phyloP scores from a whole-genome alignment of 2,329 filamentous ascomycete species.

The Chrysoporthe austroafricana region DNA sequence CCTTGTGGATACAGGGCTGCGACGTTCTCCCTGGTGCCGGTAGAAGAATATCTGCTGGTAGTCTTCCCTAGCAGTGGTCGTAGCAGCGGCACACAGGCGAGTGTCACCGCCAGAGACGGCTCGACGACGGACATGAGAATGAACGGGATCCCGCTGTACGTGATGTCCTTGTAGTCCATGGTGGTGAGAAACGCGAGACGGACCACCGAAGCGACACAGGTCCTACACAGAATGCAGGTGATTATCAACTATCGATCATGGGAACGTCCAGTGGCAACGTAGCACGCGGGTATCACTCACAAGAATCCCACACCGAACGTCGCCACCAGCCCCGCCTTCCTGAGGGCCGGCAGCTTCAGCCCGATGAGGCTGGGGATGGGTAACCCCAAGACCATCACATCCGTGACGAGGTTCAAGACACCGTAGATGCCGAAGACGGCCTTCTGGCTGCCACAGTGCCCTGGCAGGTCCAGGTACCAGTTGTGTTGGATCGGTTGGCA shows the following conservation, averaged over 20 bases:
- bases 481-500: slow-evolving; percentile 34
- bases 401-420: slow-evolving; percentile 21
- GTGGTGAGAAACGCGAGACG: slow-evolving; percentile 19
- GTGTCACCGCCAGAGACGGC: slow-evolving; percentile 43
- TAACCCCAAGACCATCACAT: slow-evolving; percentile 21
- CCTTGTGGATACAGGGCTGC: slow-evolving; percentile 6
- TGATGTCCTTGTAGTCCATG: slow-evolving; percentile 20
- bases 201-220: slow-evolving; percentile 18
- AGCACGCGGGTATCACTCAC: neutral
- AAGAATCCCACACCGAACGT: slow-evolving; percentile 19
- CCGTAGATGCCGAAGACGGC: slow-evolving; percentile 28
- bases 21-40: slow-evolving; percentile 14
- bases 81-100: slow-evolving; percentile 46
- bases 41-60: slow-evolving; percentile 9
- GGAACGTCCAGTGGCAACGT: neutral
- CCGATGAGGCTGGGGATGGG: slow-evolving; percentile 20
- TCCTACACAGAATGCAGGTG: neutral
- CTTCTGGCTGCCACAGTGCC: slow-evolving; percentile 30
- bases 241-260: neutral
- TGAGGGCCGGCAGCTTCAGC: slow-evolving; percentile 14
- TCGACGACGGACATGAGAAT: slow-evolving; percentile 39
- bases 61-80: slow-evolving; percentile 42
- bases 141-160: slow-evolving; percentile 22
- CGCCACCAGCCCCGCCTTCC: slow-evolving; percentile 19
- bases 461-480: slow-evolving; percentile 34